Evolutionary conservation across 2,329 filamentous ascomycete genomes (phyloP).

Genomic region (Ceratocystis alfenasii): DNA sequence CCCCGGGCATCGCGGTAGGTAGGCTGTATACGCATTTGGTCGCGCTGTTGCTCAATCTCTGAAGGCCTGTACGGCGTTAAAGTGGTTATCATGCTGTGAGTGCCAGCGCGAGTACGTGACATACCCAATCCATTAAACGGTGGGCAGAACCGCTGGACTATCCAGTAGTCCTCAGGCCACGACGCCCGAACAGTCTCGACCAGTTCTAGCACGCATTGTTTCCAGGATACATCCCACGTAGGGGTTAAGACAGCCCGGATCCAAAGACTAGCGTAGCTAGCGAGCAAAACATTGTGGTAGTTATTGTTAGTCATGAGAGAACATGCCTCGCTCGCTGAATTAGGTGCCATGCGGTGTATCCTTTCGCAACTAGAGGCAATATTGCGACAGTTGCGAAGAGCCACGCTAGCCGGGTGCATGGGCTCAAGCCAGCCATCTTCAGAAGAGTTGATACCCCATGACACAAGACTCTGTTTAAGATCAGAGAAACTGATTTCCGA

Average conservation of each 20-base stretch:
- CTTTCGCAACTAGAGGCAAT: slow-evolving; percentile 17
- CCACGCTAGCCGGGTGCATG: slow-evolving; percentile 53
- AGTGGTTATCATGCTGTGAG: slow-evolving; percentile 24
- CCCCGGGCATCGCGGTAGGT: neutral
- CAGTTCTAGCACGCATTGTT: neutral
- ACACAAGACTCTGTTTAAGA: slow-evolving; percentile 48
- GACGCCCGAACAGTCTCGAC: neutral
- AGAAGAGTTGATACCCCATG: slow-evolving; percentile 35
- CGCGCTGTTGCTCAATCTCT: slow-evolving; percentile 30
- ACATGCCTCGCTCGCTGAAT: slow-evolving; percentile 3
- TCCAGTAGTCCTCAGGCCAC: slow-evolving; percentile 21
- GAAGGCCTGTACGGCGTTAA: slow-evolving; percentile 24
- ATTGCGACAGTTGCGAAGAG: slow-evolving; percentile 51
- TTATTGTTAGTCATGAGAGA: neutral
- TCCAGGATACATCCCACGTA: slow-evolving; percentile 11
- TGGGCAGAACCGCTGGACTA: slow-evolving; percentile 19
- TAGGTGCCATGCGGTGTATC: slow-evolving; percentile 18
- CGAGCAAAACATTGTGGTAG: slow-evolving; percentile 13
- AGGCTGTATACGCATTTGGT: slow-evolving; percentile 33
- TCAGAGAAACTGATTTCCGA: slow-evolving; percentile 51
- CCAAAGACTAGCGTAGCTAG: slow-evolving; percentile 19
- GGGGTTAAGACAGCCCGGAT: slow-evolving; percentile 11
- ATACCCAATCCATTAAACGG: neutral
- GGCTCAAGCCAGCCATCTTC: slow-evolving; percentile 47
- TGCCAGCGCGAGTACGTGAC: slow-evolving; percentile 8